Evolutionary conservation across 441 rosid species (phyloP), one percentile per base, ranked within the genome.

Genomic region (Croton setiger): DNA sequence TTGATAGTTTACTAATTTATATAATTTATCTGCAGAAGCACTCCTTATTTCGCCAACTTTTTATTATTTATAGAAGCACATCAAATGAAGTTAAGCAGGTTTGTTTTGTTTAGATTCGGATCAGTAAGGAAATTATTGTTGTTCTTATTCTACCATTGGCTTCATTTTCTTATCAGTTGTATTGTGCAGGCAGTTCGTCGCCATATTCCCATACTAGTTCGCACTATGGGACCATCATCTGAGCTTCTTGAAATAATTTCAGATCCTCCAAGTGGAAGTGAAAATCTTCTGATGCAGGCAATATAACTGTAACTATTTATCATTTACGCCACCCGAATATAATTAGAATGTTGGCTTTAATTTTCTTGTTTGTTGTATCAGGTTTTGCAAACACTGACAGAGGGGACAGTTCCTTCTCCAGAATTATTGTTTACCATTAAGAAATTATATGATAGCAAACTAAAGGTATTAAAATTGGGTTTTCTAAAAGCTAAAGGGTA

Each of bases 221-320:
- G 98, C 48, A 96, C 99, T 14, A 96, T 93, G 87, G 98, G 99
- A 48, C 78, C 96, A 31, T 96, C 99, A 37, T 71, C 88, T 48
- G 94, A 84, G 72, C 97, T 91, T 76, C 98, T 96, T 80, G 88
- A 83, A 82, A 89, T 96, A 75, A 85, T 96, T 72, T 85, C 97
- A 63, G 98, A 96, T 78, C 97, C 97, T 75, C 97, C 98, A 27
- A 76, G 59, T 82, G 99, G 97, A 81, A 93, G 98, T 64, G 87
- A 88, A 77, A 79, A 80, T 80, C 99, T 96, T 82, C 82, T 96
- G 51, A 75, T 84, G 81, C 97, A 91, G 97, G 99, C 93, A 72
- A 64, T 72, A 45, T 69, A 37, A 56, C 74, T 76, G 74, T 64
- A 68, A 63, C 60, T 60, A 35, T 72, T 43, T 52, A 55, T 7